phyloP scores from a whole-genome alignment of 441 rosid species.

The Erysimum cheiri region DNA sequence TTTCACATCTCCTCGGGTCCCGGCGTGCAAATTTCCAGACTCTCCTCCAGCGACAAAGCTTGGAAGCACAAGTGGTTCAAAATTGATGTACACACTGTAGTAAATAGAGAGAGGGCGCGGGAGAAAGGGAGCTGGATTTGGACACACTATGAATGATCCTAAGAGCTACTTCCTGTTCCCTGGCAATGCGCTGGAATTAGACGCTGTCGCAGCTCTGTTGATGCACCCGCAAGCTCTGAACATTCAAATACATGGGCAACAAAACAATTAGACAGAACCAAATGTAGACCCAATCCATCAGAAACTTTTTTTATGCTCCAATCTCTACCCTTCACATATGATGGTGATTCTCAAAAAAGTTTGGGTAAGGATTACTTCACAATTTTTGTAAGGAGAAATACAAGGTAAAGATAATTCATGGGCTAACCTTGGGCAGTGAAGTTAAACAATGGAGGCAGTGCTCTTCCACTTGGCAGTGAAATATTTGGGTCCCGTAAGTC shows the following conservation, averaged over 20 bases:
- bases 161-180: constrained; percentile 46
- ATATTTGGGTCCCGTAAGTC: constrained; percentile 68
- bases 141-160: constrained; percentile 36
- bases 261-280: constrained; percentile 9
- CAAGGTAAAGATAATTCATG: background rate
- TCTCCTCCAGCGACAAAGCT: constrained; percentile 28
- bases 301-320: background rate
- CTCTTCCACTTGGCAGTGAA: constrained; percentile 73
- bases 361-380: constrained; percentile 3
- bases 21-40: constrained; percentile 33
- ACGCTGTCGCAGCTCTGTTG: constrained; percentile 68
- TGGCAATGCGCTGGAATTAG: constrained; percentile 53
- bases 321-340: constrained; percentile 1
- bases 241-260: constrained; percentile 25
- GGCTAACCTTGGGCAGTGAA: constrained; percentile 71
- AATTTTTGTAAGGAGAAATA: background rate
- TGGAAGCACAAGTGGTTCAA: constrained; percentile 41
- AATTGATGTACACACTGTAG: constrained; percentile 43
- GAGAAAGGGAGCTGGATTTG: constrained; percentile 28
- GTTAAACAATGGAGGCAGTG: constrained; percentile 76
- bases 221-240: constrained; percentile 87
- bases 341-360: constrained; percentile 6
- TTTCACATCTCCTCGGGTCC: constrained; percentile 33
- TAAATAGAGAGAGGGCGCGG: background rate
- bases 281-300: constrained; percentile 13